Evolutionary conservation across 1,139 yeast species (phyloP).

Genomic region (Taphrina wiesneri): DNA sequence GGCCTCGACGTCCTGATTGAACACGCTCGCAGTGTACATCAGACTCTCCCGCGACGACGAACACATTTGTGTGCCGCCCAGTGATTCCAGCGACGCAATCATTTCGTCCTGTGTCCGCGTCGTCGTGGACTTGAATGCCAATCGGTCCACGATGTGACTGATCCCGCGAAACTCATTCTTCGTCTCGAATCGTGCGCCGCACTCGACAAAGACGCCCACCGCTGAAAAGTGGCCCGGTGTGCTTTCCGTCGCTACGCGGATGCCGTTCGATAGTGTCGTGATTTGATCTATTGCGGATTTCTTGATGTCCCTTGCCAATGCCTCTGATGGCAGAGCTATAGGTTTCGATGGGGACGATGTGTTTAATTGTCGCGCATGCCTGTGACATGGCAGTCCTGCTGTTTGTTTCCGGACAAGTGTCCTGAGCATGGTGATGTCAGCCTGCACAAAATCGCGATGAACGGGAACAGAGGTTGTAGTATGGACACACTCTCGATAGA

Average conservation of each 20-base stretch:
- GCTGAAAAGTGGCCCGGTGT: constrained; percentile 91
- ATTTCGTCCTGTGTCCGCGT: constrained; percentile 64
- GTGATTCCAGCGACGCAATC: constrained; percentile 69
- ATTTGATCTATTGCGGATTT: constrained; percentile 41
- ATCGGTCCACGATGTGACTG: constrained; percentile 78
- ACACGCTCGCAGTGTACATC: constrained; percentile 92
- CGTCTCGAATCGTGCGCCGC: constrained; percentile 83
- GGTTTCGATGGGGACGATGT: constrained; percentile 13
- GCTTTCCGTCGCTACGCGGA: constrained; percentile 79
- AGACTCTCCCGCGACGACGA: constrained; percentile 89
- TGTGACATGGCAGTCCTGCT: neutral
- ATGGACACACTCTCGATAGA: no score
- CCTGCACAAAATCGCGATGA: no score
- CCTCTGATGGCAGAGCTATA: constrained; percentile 3
- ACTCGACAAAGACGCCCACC: constrained; percentile 82
- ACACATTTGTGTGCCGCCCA: constrained; percentile 95
- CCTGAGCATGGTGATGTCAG: neutral
- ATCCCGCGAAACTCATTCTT: constrained; percentile 56
- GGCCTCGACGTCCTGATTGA: constrained; percentile 77
- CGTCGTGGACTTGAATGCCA: constrained; percentile 80
- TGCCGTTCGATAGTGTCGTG: constrained; percentile 70
- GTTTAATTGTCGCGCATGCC: neutral
- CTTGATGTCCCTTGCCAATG: neutral
- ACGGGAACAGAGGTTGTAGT: no score
- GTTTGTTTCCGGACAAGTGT: neutral